phyloP scores from a whole-genome alignment of 73 alveolate genomes.

The Uronychia binucleata region DNA sequence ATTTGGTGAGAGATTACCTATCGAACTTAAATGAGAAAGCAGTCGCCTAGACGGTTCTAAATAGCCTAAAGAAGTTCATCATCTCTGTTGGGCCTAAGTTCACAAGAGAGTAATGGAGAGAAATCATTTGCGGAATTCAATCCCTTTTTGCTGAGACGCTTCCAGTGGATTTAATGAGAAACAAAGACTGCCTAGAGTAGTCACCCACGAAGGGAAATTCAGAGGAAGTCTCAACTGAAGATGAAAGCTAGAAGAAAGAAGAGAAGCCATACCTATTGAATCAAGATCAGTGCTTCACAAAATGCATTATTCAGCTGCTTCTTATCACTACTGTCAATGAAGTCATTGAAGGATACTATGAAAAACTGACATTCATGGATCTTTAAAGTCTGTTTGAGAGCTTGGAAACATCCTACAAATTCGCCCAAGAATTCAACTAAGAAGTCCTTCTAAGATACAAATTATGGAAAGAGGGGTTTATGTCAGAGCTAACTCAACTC shows the following conservation, averaged over 20 bases:
- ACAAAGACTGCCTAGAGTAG: conserved; percentile 10
- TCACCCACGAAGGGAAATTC: not conserved
- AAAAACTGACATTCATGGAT: conserved; percentile 8
- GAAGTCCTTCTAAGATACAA: conserved; percentile 44
- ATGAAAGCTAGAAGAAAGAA: not conserved
- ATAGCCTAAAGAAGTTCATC: conserved; percentile 25
- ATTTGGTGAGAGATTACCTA: conserved; percentile 16
- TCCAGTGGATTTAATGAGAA: conserved; percentile 32
- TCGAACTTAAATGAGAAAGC: conserved; percentile 52
- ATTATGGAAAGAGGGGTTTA: conserved; percentile 66
- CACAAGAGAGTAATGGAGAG: conserved; percentile 32
- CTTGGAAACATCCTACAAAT: conserved; percentile 42
- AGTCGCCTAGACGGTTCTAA: conserved; percentile 33
- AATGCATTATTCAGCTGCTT: conserved; percentile 53
- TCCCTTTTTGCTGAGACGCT: conserved; percentile 32
- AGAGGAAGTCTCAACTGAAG: not conserved
- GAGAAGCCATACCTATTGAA: conserved; percentile 17
- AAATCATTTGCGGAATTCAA: conserved; percentile 15
- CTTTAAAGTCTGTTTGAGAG: conserved; percentile 21
- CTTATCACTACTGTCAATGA: conserved; percentile 39
- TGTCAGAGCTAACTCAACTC: conserved; percentile 52
- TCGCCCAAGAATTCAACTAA: conserved; percentile 59
- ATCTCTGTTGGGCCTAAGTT: conserved; percentile 13
- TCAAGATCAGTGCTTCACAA: conserved; percentile 43
- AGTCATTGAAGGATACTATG: conserved; percentile 24